Evolutionary conservation across 2,329 filamentous ascomycete genomes (phyloP).

Genomic region (Ophiocordyceps unilateralis): DNA sequence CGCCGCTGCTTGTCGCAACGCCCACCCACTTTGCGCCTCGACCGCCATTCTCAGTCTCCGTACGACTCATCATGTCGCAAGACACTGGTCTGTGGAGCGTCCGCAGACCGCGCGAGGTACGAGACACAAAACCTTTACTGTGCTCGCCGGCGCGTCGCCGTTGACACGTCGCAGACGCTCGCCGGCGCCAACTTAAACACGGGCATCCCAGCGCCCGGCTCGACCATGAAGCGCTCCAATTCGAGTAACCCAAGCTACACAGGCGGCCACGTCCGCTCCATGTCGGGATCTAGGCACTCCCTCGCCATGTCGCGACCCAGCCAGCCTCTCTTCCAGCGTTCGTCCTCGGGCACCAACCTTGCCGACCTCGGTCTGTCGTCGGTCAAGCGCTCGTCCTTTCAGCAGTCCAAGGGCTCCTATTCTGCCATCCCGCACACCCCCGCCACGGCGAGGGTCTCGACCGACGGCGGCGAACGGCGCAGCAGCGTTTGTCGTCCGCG

Average conservation of each 20-base stretch:
- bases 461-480: slow-evolving; percentile 36
- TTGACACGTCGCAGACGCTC: slow-evolving; percentile 48
- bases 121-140: slow-evolving; percentile 7
- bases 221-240: slow-evolving; percentile 84
- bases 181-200: slow-evolving; percentile 71
- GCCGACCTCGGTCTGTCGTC: slow-evolving; percentile 68
- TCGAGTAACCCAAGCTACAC: slow-evolving; percentile 55
- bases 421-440: slow-evolving; percentile 23
- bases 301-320: slow-evolving; percentile 69
- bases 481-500: slow-evolving; percentile 69
- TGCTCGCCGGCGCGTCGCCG: slow-evolving; percentile 8
- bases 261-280: slow-evolving; percentile 57
- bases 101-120: slow-evolving; percentile 77
- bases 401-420: slow-evolving; percentile 45
- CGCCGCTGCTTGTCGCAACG: not conserved
- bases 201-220: slow-evolving; percentile 75
- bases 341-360: slow-evolving; percentile 67
- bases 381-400: slow-evolving; percentile 66
- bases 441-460: slow-evolving; percentile 32
- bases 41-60: too few species aligned
- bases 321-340: slow-evolving; percentile 74
- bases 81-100: slow-evolving; percentile 81
- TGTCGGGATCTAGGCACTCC: slow-evolving; percentile 70
- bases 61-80: slow-evolving; percentile 51
- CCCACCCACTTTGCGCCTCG: not conserved